These are phyloP conservation scores for Quercus bicolor DNA, from an alignment of 306 rosid genomes.

Conservation along the genomic window DNA sequence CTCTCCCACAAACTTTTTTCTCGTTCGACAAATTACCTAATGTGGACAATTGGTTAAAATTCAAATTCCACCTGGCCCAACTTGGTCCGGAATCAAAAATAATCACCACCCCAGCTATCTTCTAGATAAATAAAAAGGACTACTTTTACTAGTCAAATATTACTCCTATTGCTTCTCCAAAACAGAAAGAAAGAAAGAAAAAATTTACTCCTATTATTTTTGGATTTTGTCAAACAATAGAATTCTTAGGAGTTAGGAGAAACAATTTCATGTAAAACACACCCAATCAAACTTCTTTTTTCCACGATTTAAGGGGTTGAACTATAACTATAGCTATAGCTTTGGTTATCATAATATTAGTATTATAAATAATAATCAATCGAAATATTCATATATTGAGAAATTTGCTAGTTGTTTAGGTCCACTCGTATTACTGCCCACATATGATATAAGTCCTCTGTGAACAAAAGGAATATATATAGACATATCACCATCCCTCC, in stretches of 20 bases:
- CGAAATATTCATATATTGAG: too few species aligned
- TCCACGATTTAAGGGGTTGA: not conserved
- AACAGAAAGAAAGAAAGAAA: too few species aligned
- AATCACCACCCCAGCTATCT: constrained; percentile 1
- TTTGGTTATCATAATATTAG: too few species aligned
- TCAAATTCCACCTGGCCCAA: constrained; percentile 23
- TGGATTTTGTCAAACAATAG: constrained; percentile 7
- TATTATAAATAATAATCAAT: too few species aligned
- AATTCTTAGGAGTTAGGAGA: not conserved
- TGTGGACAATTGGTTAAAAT: constrained; percentile 28
- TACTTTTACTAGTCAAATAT: not conserved
- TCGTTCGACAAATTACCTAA: not conserved
- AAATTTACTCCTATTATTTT: not conserved
- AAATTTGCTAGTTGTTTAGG: not conserved
- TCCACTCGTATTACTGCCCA: constrained; percentile 24
- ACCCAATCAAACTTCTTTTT: not conserved
- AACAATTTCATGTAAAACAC: not conserved
- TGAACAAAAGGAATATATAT: constrained; percentile 37
- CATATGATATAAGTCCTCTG: constrained; percentile 32
- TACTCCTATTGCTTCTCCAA: too few species aligned
- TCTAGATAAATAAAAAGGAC: constrained; percentile 10
- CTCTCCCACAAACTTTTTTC: constrained; percentile 7
- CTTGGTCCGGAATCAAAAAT: not conserved
- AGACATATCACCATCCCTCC: constrained; percentile 47
- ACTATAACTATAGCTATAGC: not conserved